Evolutionary conservation across 1,284 basidiomycete species (phyloP).

Genomic region (Apiotrichum veenhuisii): DNA sequence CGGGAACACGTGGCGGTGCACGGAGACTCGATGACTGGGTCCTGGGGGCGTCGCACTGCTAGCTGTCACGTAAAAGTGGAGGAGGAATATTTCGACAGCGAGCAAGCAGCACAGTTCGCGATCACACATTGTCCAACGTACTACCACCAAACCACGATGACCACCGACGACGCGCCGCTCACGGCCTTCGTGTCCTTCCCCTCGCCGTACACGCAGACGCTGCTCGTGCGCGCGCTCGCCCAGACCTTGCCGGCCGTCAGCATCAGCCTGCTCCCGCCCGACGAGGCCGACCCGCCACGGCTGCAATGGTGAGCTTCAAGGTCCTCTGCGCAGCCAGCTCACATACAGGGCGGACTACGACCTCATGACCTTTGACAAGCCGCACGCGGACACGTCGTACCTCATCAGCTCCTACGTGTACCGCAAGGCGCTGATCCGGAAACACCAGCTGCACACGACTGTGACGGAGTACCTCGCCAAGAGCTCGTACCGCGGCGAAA

Average conservation of each 20-base stretch:
- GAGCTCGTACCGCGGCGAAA: constrained; percentile 48
- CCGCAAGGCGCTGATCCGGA: constrained; percentile 88
- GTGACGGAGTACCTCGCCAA: constrained; percentile 73
- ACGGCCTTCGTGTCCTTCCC: constrained; percentile 69
- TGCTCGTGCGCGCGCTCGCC: constrained; percentile 64
- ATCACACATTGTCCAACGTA: too few relatives aligned
- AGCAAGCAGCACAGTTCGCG: not conserved
- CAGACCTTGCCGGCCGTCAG: constrained; percentile 34
- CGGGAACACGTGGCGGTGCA: too few relatives aligned
- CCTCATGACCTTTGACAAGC: constrained; percentile 69
- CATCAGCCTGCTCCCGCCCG: constrained; percentile 29
- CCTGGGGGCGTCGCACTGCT: too few relatives aligned
- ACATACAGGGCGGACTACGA: constrained; percentile 61
- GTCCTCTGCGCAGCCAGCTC: not conserved
- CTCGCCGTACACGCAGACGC: constrained; percentile 66
- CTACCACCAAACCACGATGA: too few relatives aligned
- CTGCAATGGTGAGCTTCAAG: constrained; percentile 42
- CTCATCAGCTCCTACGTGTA: constrained; percentile 84
- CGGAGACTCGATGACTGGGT: too few relatives aligned
- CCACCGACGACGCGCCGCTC: constrained; percentile 21
- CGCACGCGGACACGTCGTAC: constrained; percentile 52
- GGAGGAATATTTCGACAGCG: not conserved
- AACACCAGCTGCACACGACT: constrained; percentile 82
- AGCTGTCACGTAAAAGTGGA: too few relatives aligned
- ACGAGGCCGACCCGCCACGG: constrained; percentile 35